Evolutionary conservation across 2,329 filamentous ascomycete species (phyloP).

Genomic region (Teratosphaeria epicoccoides): DNA sequence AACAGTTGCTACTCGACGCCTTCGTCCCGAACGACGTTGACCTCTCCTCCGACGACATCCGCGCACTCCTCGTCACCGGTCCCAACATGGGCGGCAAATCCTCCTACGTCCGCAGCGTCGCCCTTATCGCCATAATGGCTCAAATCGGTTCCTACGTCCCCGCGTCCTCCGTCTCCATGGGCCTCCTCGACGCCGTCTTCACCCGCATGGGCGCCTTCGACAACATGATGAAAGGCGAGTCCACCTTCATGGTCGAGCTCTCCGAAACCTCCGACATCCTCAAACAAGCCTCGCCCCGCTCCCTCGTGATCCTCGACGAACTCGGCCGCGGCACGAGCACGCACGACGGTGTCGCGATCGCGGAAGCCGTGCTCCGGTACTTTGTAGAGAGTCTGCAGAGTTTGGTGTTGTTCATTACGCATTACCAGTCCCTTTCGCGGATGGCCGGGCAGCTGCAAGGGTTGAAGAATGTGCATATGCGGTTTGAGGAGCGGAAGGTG

Average conservation of each 20-base stretch:
- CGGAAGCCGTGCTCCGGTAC: constrained; percentile 78
- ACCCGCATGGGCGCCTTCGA: constrained; percentile 94
- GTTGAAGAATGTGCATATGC: constrained; percentile 87
- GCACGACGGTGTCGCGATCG: constrained; percentile 92
- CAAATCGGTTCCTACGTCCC: constrained; percentile 94
- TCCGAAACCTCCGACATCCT: constrained; percentile 86
- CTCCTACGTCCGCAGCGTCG: constrained; percentile 88
- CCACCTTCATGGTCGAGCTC: constrained; percentile 96
- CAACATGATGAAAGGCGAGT: constrained; percentile 89
- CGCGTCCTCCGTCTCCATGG: constrained; percentile 60
- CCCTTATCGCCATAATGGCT: constrained; percentile 83
- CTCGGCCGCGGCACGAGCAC: constrained; percentile 82
- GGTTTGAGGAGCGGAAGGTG: constrained; percentile 52
- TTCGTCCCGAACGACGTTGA: constrained; percentile 87
- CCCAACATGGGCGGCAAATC: constrained; percentile 99
- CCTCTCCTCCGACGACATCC: constrained; percentile 53
- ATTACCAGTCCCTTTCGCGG: constrained; percentile 80
- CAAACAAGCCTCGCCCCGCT: constrained; percentile 73
- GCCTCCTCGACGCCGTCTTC: constrained; percentile 81
- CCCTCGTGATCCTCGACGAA: constrained; percentile 87
- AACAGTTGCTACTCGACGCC: constrained; percentile 70
- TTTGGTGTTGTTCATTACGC: constrained; percentile 90
- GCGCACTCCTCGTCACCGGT: constrained; percentile 81
- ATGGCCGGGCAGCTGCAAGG: constrained; percentile 58
- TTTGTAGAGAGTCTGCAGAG: constrained; percentile 64